These are phyloP conservation scores for Polyplosphaeria fusca DNA, from an alignment of 495 filamentous ascomycete species.

Conservation along the genomic window DNA sequence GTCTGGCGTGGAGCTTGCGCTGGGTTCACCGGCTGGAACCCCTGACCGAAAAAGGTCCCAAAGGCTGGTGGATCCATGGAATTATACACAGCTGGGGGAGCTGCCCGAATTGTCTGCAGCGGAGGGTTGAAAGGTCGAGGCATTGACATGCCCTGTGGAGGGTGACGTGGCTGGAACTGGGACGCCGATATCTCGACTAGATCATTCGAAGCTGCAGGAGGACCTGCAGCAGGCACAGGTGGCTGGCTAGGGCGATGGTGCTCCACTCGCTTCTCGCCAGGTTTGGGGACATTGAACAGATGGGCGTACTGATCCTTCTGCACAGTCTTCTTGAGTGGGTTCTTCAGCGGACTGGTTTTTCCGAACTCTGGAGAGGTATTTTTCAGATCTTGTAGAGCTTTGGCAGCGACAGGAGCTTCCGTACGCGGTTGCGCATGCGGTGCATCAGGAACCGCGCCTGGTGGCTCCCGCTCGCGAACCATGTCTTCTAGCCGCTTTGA, in stretches of 20 bases:
- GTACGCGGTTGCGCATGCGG: conserved; percentile 22
- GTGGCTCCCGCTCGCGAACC: conserved; percentile 37
- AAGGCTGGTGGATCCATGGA: conserved; percentile 33
- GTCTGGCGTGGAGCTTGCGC: conserved; percentile 21
- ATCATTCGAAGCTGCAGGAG: conserved; percentile 13
- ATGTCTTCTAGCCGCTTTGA: conserved; percentile 18
- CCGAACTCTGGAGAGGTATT: conserved; percentile 55
- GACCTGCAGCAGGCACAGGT: conserved; percentile 3
- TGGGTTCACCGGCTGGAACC: conserved; percentile 34
- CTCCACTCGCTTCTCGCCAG: conserved; percentile 27
- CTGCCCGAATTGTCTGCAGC: conserved; percentile 20
- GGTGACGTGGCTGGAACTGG: conserved; percentile 36
- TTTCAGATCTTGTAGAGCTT: conserved; percentile 24
- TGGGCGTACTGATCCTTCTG: conserved; percentile 24
- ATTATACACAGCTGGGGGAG: conserved; percentile 36
- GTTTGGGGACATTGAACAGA: conserved; percentile 32
- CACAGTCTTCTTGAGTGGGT: conserved; percentile 37
- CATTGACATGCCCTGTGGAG: conserved; percentile 30
- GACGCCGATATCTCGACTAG: conserved; percentile 30
- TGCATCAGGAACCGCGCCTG: conserved; percentile 19
- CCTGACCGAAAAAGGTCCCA: conserved; percentile 27
- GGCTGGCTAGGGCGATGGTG: conserved; percentile 19
- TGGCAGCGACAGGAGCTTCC: conserved; percentile 22
- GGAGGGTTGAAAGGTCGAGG: conserved; percentile 36
- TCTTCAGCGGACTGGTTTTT: conserved; percentile 51